Conservation (phyloP, 495 filamentous ascomycete species). For the Xylaria flabelliformis region DNA sequence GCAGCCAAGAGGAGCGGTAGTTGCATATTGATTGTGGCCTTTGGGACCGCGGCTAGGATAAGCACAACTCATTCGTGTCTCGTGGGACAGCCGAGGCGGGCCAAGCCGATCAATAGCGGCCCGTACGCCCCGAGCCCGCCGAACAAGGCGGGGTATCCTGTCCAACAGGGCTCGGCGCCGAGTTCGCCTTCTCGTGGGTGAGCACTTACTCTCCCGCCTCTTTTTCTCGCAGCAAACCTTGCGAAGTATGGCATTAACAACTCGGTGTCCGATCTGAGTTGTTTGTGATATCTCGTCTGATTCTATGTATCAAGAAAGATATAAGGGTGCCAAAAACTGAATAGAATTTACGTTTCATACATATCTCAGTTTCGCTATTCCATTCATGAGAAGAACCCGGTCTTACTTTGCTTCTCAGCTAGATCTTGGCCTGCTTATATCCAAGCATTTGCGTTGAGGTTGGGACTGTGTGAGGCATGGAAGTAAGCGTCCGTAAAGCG, state of each 20-base stretch:
- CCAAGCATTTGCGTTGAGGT: neutral
- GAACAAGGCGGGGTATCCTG: constrained; percentile 8
- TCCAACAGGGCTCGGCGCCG: constrained; percentile 15
- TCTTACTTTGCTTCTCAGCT: neutral
- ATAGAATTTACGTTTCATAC: no score
- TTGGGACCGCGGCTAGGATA: neutral
- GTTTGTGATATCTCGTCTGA: no score
- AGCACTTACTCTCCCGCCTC: neutral
- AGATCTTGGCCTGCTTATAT: neutral
- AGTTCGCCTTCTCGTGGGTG: neutral
- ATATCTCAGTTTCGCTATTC: no score
- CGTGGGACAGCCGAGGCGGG: neutral
- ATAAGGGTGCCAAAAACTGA: no score
- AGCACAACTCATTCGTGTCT: neutral
- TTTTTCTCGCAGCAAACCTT: neutral
- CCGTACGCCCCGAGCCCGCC: constrained; percentile 1
- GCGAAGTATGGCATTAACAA: no score
- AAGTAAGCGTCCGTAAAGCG: neutral
- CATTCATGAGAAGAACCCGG: no score
- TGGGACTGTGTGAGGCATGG: neutral
- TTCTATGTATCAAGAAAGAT: no score
- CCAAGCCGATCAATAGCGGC: constrained; percentile 1
- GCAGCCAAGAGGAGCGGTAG: neutral
- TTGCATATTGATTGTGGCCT: neutral
- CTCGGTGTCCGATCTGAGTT: no score